Evolutionary conservation across 2,329 filamentous ascomycete genomes (phyloP), one percentile per base, ranked within the genome.

Genomic region (Alternaria postmessia): DNA sequence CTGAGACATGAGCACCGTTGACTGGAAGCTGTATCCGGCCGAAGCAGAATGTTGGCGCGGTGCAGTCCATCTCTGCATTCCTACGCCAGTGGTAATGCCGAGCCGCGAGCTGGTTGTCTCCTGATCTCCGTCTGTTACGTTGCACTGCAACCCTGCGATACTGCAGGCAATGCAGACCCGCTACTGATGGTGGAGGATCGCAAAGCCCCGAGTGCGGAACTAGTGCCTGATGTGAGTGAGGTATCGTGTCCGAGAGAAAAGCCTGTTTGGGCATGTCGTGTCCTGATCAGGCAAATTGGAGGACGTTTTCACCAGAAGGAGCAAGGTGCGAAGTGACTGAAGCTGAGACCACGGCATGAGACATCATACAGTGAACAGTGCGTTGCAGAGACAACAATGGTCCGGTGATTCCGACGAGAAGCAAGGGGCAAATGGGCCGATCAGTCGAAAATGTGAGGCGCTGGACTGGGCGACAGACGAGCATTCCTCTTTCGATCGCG

Each of bases 1-100:
- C 34, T 54, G 7, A 54, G 42, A 41, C 38, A 54, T 59, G 12
- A 59, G 43, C 51, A 22, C 43, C 7, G 49, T 59, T 26, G 12
- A 49, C 51, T 12, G 5, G 43, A 54, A 54, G 46, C 14, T 54
- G 18, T 54, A 16, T 48, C 51, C 9, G 24, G 56, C 51, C 3
- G 36, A 36, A 30, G 56, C 36, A 16, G 28, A 20, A 59, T 43
- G 36, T 42, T 16, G 30, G 32, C 18, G 36, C 4, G n/a, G 34
- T 54, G 24, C 24, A n/a, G 34, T 51, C 26, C 9, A 59, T 54
- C 51, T 54, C 51, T 30, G 1, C 24, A 20, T 51, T 55, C 1
- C 34, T 34, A 55, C 11, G 16, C 12, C 4, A 48, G 48, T 5
- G n/a, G 52, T 12, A 32, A 32, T 26, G 5, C 52, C 7, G 4